Base-by-base conservation (phyloP, 1,139 yeast genomes). In the Magnusiomyces suaveolens region DNA sequence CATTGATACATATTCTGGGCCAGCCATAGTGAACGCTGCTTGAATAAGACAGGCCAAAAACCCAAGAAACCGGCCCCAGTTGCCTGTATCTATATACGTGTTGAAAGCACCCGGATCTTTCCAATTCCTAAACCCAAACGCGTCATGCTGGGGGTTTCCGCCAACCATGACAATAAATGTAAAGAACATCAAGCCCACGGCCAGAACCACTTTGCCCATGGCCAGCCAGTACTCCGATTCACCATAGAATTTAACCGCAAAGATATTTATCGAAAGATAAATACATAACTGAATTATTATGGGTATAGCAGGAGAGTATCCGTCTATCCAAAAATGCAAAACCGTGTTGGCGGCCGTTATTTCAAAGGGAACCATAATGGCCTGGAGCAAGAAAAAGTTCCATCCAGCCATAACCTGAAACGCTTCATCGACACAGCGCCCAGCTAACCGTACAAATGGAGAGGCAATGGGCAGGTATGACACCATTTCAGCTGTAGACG, bases 1-100 rank as follows among this genome's bases (percentile, higher is more conserved):
- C 88, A 86, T 83, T 1, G 89, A 78, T 59, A 87, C 80, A 64
- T 86, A 86, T 67, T 87, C 95, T 1, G 95, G 92, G 2, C 95
- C 95, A 10, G 88, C 89, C 60, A 85, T 79, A 10, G 89, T 82
- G 68, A 83, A 86, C 60, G 53, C 82, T 73, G 59, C 88, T 80
- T 72, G 81, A 8, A 82, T 84, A 50, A 85, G 64, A 58, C 87
- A 82, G 1, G 81, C 79, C 57, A 84, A 68, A 62, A 84, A 84
- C 0, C 89, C 95, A 54, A 86, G 80, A 63, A 86, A 85, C 60
- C 82, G 72, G 18, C 95, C 95, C 58, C 71, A 60, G 6, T 69
- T 60, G 0, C 94, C 94, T 0, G 76, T 72, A 14, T 78, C 73
- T 51, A 74, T 69, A 62, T 76, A 80, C 60, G 76, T 79, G 44